Conservation (phyloP, 768 basidiomycete species). For the Hygrophorus pudorinus region DNA sequence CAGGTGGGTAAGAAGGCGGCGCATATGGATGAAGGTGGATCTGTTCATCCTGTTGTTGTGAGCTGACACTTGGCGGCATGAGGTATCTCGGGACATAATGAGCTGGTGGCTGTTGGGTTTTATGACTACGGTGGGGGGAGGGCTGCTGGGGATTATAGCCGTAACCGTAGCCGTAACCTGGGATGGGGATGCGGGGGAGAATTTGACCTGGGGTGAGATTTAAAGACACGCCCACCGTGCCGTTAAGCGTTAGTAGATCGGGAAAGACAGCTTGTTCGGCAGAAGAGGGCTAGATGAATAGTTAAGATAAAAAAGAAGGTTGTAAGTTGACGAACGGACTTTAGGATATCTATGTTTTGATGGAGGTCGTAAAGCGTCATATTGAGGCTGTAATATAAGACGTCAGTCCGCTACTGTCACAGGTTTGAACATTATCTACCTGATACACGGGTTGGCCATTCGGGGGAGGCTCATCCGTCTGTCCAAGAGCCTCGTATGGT, state of each 20-base stretch:
- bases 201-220: conserved; percentile 49
- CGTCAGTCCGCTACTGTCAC: too few species aligned
- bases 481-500: conserved; percentile 59
- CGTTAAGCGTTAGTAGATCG: background rate
- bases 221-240: conserved; percentile 28
- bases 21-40: background rate
- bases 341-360: background rate
- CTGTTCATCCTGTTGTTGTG: too few species aligned
- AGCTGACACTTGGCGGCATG: background rate
- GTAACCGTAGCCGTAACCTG: conserved; percentile 10
- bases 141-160: too few species aligned
- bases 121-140: too few species aligned
- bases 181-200: conserved; percentile 30
- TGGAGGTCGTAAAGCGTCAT: too few species aligned
- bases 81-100: background rate
- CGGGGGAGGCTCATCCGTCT: background rate
- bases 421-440: too few species aligned
- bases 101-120: background rate
- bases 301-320: too few species aligned
- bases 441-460: background rate
- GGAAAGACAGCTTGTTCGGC: too few species aligned
- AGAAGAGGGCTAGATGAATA: too few species aligned
- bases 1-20: background rate
- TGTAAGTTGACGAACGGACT: background rate
- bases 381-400: too few species aligned